Evolutionary conservation across 2,329 filamentous ascomycete genomes (phyloP), one percentile per base, ranked within the genome.

Genomic region (Fusarium domesticum): DNA sequence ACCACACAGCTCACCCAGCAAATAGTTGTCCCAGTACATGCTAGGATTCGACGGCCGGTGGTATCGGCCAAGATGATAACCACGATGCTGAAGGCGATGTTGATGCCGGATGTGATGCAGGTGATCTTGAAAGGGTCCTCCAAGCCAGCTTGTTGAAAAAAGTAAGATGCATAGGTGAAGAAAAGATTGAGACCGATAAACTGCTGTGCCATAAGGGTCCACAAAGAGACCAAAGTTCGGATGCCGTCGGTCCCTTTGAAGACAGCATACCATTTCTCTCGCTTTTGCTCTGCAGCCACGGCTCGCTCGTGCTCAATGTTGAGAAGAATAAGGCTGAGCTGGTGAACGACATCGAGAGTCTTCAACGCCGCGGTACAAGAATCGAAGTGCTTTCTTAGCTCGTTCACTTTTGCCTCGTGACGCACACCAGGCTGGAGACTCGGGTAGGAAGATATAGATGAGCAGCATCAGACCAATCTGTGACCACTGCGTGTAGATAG

Each of bases 151-250:
- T 65, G 64, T 36, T 63, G 59, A 32, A 67, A 67, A 37, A 67
- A 68, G 45, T 65, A 68, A 30, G 55, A 84, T 1, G 78, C 81
- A 51, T 83, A 86, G 44, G 78, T 53, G 1, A 28, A 31, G 36
- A 54, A 53, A 2, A 54, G 38, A 0, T 50, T 49, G 4, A 54
- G 42, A 6, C 51, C 51, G 2, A 50, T 31, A 30, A 55, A 54
- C 12, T 54, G 50, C 41, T 61, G 51, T 4, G 52, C 40, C 14
- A 58, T 23, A 23, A 55, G 44, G 1, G 62, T 58, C 60, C 61
- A 66, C 15, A 58, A 41, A 4, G 65, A 50, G 11, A 61, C 56
- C 5, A 67, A 11, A 20, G 63, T 64, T 4, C 63, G 60, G 5
- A 57, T 43, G 2, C 62, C 56, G 33, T 66, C 55, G 8, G 39